Conservation (phyloP, 139 green algal species). For the Volvox reticuliferus region DNA sequence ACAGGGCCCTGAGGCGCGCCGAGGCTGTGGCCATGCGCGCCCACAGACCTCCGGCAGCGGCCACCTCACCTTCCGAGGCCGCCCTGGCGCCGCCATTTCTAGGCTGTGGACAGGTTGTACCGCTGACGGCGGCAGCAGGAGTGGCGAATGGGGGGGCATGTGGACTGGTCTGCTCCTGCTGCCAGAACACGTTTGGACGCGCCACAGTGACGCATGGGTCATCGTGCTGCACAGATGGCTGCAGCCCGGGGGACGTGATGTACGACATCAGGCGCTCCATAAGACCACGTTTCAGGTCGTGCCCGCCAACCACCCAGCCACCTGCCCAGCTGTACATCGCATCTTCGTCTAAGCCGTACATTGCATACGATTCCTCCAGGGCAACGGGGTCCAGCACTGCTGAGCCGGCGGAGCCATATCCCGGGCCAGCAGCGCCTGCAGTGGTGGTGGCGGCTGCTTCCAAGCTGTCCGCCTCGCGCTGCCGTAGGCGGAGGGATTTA, state of each 20-base stretch:
- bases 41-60: slow-evolving; percentile 2
- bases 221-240: too few species aligned
- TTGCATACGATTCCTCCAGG: slow-evolving; percentile 39
- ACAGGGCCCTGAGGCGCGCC: not conserved
- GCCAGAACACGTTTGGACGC: too few species aligned
- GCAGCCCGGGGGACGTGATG: not conserved
- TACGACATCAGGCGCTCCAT: slow-evolving; percentile 44
- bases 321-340: not conserved
- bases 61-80: not conserved
- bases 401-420: not conserved
- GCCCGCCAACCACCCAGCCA: not conserved
- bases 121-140: not conserved
- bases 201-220: too few species aligned
- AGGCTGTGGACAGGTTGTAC: not conserved
- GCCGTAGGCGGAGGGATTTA: slow-evolving; percentile 37
- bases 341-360: slow-evolving; percentile 7
- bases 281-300: slow-evolving; percentile 8
- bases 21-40: not conserved
- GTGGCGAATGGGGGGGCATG: too few species aligned
- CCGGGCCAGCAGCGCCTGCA: not conserved
- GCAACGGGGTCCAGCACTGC: slow-evolving; percentile 22
- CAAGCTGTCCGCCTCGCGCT: slow-evolving; percentile 33
- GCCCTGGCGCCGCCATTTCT: not conserved
- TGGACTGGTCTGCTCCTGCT: too few species aligned
- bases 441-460: slow-evolving; percentile 16